Evolutionary conservation across 371 early-diverging fungal genomes (phyloP).

Genomic region (Basidiobolus heterosporus): DNA sequence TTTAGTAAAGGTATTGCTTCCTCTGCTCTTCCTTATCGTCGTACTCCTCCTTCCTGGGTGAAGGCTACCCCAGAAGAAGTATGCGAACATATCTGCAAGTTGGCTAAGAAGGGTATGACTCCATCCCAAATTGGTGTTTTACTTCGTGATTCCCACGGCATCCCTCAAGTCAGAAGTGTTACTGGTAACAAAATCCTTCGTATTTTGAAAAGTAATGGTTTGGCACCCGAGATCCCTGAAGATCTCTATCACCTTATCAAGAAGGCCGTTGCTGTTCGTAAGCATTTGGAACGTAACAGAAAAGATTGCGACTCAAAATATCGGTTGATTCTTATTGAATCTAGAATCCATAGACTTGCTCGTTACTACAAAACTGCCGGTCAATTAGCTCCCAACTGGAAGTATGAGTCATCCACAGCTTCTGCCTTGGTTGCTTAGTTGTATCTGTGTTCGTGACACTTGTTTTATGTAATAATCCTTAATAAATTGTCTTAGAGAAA

Average conservation of each 20-base stretch:
- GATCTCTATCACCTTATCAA: constrained; percentile 98
- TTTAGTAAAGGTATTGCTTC: constrained; percentile 92
- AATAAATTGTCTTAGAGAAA: no score
- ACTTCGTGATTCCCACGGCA: constrained; percentile 95
- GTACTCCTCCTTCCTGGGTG: constrained; percentile 93
- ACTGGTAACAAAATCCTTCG: constrained; percentile 94
- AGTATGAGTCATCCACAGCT: no score
- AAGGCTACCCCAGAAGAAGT: constrained; percentile 94
- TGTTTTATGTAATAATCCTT: no score
- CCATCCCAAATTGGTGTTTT: constrained; percentile 98
- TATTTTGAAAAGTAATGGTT: constrained; percentile 76
- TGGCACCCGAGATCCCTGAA: constrained; percentile 97
- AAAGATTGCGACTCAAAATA: constrained; percentile 99
- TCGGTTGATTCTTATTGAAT: constrained; percentile 96
- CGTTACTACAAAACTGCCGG: no score
- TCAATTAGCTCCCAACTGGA: no score
- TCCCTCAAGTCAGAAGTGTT: constrained; percentile 90
- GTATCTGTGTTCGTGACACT: no score
- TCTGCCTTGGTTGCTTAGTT: no score
- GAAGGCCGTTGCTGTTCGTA: constrained; percentile 98
- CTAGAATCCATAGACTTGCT: constrained; percentile 96
- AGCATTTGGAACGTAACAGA: constrained; percentile 98
- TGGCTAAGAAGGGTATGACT: constrained; percentile 97
- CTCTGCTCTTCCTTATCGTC: constrained; percentile 97
- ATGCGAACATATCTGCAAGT: constrained; percentile 93